Percentiles rank a stretch among this genome's conserved stretches.
Conservation (phyloP, 148 eudicot genomes). For the Vaccinium macrocarpon region DNA sequence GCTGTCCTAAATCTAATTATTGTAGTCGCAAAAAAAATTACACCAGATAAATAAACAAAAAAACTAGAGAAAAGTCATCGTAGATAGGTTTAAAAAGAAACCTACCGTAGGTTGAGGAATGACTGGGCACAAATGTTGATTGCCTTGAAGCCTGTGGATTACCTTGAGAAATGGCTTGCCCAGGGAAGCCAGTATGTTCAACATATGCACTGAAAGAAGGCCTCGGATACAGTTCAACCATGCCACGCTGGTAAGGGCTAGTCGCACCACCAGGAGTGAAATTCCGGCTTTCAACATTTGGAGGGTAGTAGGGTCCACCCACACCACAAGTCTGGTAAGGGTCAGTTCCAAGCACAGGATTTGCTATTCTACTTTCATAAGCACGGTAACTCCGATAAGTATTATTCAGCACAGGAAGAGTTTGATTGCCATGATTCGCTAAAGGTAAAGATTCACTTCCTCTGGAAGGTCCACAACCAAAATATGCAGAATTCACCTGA, state of each 20-base stretch:
- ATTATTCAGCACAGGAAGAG: not conserved
- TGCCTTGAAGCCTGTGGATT: not conserved
- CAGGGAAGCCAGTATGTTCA: slow-evolving; percentile 3
- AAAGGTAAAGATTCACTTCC: slow-evolving; percentile 19
- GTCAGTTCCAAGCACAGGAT: slow-evolving; percentile 5
- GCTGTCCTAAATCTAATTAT: not conserved
- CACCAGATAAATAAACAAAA: not conserved
- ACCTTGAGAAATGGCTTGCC: not conserved
- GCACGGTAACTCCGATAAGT: slow-evolving; percentile 4
- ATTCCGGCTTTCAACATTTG: not conserved
- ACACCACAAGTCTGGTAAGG: slow-evolving; percentile 10
- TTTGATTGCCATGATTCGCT: not conserved
- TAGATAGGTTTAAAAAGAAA: not conserved
- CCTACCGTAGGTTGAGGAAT: slow-evolving; percentile 9
- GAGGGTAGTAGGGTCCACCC: slow-evolving; percentile 8
- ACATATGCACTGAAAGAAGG: not conserved
- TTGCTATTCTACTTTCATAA: slow-evolving; percentile 5
- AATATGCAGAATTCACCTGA: slow-evolving; percentile 22
- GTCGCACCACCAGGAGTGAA: slow-evolving; percentile 10
- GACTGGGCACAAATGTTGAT: not conserved
- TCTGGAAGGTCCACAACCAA: slow-evolving; percentile 14
- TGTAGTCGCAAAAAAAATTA: not conserved
- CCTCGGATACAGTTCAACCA: not conserved
- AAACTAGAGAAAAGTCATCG: not conserved
- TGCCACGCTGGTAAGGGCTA: slow-evolving; percentile 3